These are phyloP conservation scores for Cryphonectria carpinicola DNA, from an alignment of 2,329 filamentous ascomycete genomes.

Conservation along the genomic window DNA sequence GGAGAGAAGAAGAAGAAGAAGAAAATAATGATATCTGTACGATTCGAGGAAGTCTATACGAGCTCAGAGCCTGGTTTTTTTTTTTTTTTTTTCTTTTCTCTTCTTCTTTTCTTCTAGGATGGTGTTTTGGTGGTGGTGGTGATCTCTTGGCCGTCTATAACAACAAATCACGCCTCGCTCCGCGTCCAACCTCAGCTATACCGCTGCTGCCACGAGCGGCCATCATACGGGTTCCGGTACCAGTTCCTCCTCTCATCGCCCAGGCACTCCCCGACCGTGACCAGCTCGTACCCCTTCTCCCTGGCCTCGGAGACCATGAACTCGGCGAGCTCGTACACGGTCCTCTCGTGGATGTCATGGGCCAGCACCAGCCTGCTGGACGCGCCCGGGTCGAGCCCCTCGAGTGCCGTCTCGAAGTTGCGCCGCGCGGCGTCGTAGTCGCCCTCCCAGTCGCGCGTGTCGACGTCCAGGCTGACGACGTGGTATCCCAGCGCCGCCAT, in stretches of 20 bases:
- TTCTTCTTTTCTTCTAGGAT: not conserved
- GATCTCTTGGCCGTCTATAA: not conserved
- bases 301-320: constrained; percentile 48
- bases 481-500: constrained; percentile 42
- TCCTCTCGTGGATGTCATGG: constrained; percentile 53
- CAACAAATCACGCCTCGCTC: not conserved
- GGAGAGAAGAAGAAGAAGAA: not conserved
- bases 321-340: constrained; percentile 51
- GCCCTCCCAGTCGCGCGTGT: constrained; percentile 28
- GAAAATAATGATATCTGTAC: constrained; percentile 4
- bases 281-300: constrained; percentile 47
- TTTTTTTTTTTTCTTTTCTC: not conserved
- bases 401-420: constrained; percentile 16
- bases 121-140: not conserved
- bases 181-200: not conserved
- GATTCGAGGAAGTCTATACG: not conserved
- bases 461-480: constrained; percentile 39
- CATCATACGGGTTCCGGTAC: constrained; percentile 47
- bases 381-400: not conserved
- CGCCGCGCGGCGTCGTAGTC: constrained; percentile 24
- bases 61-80: not conserved
- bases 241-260: constrained; percentile 54
- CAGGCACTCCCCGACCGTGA: constrained; percentile 60
- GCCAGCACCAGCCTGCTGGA: constrained; percentile 33
- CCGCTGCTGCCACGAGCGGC: constrained; percentile 12